These are phyloP conservation scores for Lipomyces mesembrius DNA, from an alignment of 805 yeast species.

Conservation along the genomic window DNA sequence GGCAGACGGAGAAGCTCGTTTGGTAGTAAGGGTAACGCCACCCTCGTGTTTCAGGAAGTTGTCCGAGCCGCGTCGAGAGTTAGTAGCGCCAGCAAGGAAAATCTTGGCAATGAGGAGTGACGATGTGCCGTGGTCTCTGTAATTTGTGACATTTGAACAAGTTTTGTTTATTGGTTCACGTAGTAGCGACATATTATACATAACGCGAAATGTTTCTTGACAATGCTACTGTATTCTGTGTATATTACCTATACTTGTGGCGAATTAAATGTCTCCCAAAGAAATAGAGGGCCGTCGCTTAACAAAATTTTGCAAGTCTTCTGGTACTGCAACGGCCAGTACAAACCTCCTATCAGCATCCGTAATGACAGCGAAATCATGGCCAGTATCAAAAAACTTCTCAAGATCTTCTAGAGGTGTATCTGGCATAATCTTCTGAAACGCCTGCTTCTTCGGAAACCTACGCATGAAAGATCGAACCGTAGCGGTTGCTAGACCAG, in stretches of 20 bases:
- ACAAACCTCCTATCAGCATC: constrained; percentile 58
- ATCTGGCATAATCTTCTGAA: constrained; percentile 56
- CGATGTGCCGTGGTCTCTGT: background rate
- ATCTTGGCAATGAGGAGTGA: constrained; percentile 2
- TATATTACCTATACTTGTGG: background rate
- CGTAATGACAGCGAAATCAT: constrained; percentile 62
- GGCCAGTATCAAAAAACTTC: constrained; percentile 52
- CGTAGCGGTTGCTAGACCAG: constrained; percentile 8
- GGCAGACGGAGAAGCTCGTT: constrained; percentile 18
- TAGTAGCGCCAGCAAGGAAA: constrained; percentile 50
- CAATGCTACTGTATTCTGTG: background rate
- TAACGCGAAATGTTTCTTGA: background rate
- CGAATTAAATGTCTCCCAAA: background rate
- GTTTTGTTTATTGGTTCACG: background rate
- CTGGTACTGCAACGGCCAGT: constrained; percentile 62
- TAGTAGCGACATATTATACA: background rate
- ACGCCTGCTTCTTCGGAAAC: constrained; percentile 43
- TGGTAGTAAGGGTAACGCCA: constrained; percentile 29
- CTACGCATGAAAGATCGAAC: constrained; percentile 36
- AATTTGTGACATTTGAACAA: background rate
- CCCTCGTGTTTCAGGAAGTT: constrained; percentile 61
- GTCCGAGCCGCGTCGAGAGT: constrained; percentile 70
- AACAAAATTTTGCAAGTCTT: constrained; percentile 52
- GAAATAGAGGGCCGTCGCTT: constrained; percentile 50
- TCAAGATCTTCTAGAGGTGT: constrained; percentile 61